A percentile compares a stretch with the other conserved stretches of the same genome.
Conservation (phyloP, 2,329 filamentous ascomycete species). For the Pyricularia grisea region DNA sequence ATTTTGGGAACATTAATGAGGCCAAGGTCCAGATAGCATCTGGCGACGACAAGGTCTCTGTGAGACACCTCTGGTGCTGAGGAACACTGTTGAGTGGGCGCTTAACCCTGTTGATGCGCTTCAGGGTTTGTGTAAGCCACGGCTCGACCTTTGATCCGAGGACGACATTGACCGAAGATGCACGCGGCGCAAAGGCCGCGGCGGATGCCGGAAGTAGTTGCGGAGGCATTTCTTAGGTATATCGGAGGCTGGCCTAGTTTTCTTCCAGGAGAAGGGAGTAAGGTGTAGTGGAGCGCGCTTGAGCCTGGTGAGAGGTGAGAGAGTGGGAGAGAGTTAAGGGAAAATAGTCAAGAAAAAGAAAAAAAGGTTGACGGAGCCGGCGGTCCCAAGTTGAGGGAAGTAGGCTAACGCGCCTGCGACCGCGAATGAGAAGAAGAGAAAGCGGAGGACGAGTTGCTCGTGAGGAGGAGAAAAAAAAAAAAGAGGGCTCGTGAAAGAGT, state of each 20-base stretch:
- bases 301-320: conserved; percentile 16
- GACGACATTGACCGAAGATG: conserved; percentile 87
- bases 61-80: conserved; percentile 91
- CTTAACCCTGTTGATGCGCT: conserved; percentile 95
- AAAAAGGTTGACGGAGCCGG: conserved; percentile 38
- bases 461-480: conserved; percentile 1
- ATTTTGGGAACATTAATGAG: conserved; percentile 86
- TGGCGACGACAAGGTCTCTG: conserved; percentile 80
- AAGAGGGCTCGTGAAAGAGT: neutral
- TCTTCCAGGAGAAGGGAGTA: conserved; percentile 1
- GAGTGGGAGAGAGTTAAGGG: conserved; percentile 24
- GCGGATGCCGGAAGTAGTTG: conserved; percentile 91
- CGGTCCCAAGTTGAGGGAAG: conserved; percentile 46
- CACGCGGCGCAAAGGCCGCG: conserved; percentile 86
- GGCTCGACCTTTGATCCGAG: conserved; percentile 86
- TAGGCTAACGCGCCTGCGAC: conserved; percentile 52
- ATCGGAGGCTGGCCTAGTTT: conserved; percentile 1
- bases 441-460: conserved; percentile 49
- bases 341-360: conserved; percentile 25
- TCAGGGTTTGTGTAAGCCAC: conserved; percentile 93
- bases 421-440: conserved; percentile 49
- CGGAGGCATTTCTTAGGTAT: conserved; percentile 61
- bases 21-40: conserved; percentile 93
- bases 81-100: conserved; percentile 93
- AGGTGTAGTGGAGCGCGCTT: conserved; percentile 25